phyloP scores from a whole-genome alignment of 495 filamentous ascomycete genomes.

The Opeltia flavorubescens region DNA sequence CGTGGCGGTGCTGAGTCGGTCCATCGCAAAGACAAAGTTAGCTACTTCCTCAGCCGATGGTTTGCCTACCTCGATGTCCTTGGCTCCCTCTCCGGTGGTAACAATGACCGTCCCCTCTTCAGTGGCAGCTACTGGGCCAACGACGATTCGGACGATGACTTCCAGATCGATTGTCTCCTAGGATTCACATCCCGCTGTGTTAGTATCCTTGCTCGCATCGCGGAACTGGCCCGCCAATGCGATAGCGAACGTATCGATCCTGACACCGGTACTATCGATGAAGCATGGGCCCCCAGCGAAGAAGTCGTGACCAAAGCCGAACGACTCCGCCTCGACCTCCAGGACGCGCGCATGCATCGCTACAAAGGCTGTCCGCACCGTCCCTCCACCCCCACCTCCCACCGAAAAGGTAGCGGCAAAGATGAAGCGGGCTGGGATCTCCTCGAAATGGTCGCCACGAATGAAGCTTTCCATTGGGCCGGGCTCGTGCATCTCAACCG shows the following conservation, averaged over 20 bases:
- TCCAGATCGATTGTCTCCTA: constrained; percentile 63
- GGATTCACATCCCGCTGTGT: constrained; percentile 63
- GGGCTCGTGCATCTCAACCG: constrained; percentile 66
- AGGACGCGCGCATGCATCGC: constrained; percentile 24
- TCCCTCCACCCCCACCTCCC: background rate
- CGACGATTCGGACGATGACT: constrained; percentile 40
- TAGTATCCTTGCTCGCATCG: constrained; percentile 58
- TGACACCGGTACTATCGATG: constrained; percentile 27
- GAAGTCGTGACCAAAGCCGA: constrained; percentile 40
- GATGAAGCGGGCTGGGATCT: constrained; percentile 30
- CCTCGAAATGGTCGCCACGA: constrained; percentile 61
- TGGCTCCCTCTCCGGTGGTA: constrained; percentile 58
- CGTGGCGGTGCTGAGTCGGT: constrained; percentile 45
- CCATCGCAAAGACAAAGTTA: constrained; percentile 47
- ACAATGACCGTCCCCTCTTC: constrained; percentile 40
- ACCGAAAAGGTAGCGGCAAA: background rate
- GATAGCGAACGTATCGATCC: constrained; percentile 53
- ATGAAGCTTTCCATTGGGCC: constrained; percentile 69
- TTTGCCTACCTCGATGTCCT: constrained; percentile 76
- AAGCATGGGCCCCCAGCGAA: constrained; percentile 44
- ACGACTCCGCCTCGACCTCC: constrained; percentile 38
- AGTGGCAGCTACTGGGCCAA: constrained; percentile 37
- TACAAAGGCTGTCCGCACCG: constrained; percentile 29
- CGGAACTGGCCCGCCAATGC: constrained; percentile 54
- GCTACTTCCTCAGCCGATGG: constrained; percentile 75